A percentile compares a stretch with the other conserved stretches of the same genome.
Evolutionary conservation across 164 flowering plant genomes (phyloP).

Genomic region (Sextonia rubra): DNA sequence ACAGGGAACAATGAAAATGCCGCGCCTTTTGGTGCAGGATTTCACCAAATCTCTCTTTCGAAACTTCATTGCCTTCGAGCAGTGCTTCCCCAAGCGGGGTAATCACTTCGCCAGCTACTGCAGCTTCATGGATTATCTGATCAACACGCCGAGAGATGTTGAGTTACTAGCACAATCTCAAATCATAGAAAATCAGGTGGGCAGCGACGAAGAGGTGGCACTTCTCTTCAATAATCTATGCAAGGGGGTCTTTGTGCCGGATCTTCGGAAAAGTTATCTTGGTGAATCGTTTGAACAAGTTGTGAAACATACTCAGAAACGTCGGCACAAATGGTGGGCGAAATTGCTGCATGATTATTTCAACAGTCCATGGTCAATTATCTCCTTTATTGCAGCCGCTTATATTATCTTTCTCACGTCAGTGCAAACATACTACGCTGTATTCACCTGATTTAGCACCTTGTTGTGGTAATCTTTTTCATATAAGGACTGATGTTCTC

Average conservation of each 20-base stretch:
- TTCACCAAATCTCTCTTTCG: not conserved
- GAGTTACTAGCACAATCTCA: not conserved
- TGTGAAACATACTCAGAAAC: not conserved
- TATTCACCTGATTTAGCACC: not conserved
- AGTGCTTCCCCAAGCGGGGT: not conserved
- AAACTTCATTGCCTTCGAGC: constrained; percentile 1
- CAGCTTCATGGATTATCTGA: not conserved
- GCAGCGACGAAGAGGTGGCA: not conserved
- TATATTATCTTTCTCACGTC: constrained; percentile 4
- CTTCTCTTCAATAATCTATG: not conserved
- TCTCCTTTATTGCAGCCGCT: not conserved
- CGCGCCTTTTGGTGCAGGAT: not conserved
- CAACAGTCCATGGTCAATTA: constrained; percentile 5
- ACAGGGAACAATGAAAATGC: not conserved
- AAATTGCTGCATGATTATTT: not conserved
- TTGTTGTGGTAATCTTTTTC: too few relatives aligned
- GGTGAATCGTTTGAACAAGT: not conserved
- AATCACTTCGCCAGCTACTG: not conserved
- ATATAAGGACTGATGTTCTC: too few relatives aligned
- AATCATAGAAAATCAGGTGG: not conserved
- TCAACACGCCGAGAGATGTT: not conserved
- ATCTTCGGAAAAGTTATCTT: not conserved
- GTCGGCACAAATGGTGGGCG: not conserved
- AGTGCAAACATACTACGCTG: constrained; percentile 2
- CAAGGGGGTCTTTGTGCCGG: not conserved